Evolutionary conservation across 1,284 basidiomycete genomes (phyloP), one percentile per base, ranked within the genome.

Genomic region (Papiliotrema fonsecae): DNA sequence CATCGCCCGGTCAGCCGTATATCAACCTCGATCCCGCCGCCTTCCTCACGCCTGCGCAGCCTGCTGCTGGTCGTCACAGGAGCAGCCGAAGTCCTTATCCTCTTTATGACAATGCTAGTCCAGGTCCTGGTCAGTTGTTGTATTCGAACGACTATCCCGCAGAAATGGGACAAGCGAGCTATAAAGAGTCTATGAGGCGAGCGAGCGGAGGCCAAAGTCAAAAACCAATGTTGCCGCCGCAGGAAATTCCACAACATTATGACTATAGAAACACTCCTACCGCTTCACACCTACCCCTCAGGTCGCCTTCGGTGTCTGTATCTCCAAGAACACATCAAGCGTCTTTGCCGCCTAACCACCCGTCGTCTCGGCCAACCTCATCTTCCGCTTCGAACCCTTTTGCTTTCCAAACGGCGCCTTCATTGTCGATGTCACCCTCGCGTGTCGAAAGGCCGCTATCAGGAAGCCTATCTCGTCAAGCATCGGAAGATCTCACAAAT

Each of bases 271-370:
- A 32, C n/a, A 60, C 60, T 2, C 58, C 60, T 11, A 27, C 34
- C 4, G 24, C 36, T 1, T 39, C 45, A 21, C 28, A 42, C 22
- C 30, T 64, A 16, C 60, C 58, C 2, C 44, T 62, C 5, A 55
- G 64, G 16, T 71, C 69, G 2, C 67, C 66, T 5, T 66, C 62
- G 9, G 54, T 65, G 6, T 68, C 67, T 3, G 55, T 68, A 13
- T 72, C 70, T 2, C 69, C 58, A 61, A 14, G 55, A 54, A 16
- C 55, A 25, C 49, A 58, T 47, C 50, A 56, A 21, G 21, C 47
- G 4, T 30, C 51, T 4, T 55, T 64, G n/a, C 45, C 46, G 3
- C 35, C 35, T 18, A 28, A 32, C 6, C 49, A 50, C 25, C 40
- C 56, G 10, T 40, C 47, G 6, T 68, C 66, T 4, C 56, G 67